Evolutionary conservation across 768 basidiomycete genomes (phyloP), one percentile per base, ranked within the genome.

Genomic region (Boletellus ananiceps): DNA sequence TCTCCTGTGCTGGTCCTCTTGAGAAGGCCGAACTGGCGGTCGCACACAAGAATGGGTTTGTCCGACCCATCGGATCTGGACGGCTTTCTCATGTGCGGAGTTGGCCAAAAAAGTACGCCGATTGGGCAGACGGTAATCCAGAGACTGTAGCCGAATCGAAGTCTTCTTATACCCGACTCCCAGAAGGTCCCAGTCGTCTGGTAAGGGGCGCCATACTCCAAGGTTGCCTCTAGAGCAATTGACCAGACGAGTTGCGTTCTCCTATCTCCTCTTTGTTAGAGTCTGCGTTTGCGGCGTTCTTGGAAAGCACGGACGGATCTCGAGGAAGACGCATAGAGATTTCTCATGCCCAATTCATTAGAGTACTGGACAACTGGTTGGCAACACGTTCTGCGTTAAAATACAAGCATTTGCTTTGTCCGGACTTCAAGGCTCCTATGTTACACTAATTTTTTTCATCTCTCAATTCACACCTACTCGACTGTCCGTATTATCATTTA

Each of bases 1-100:
- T 56, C 51, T 46, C 45, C 1, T 46, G 31, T n/a, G 45, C 45
- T 3, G 35, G 36, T 3, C 27, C 58, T 0, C 54, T 58, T 5
- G 1, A 39, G 0, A 31, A 43, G 23, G 19, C 23, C 9, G 19
- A 27, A 5, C 36, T 51, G 5, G 8, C 41, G 6, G 46, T 8
- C 0, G 57, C 58, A 0, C 32, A 52, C 2, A 13, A 25, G 0
- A 5, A 7, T 1, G 54, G 51, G 2, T 58, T 53, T 34, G 27
- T 36, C 27, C 50, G 33, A 7, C 1, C 23, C 12, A n/a, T 40
- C 2, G 50, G 46, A 0, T 51, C 46, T 13, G 54, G 44, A 2
- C 37, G 39, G 0, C 45, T 46, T 0, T 8, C 46, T 0, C 52
- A 55, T 29, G 15, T 52, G 2, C 39, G 47, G 21, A 19, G 8